Base-by-base conservation (phyloP, 768 basidiomycete genomes). In the Calocybe gangraenosa region DNA sequence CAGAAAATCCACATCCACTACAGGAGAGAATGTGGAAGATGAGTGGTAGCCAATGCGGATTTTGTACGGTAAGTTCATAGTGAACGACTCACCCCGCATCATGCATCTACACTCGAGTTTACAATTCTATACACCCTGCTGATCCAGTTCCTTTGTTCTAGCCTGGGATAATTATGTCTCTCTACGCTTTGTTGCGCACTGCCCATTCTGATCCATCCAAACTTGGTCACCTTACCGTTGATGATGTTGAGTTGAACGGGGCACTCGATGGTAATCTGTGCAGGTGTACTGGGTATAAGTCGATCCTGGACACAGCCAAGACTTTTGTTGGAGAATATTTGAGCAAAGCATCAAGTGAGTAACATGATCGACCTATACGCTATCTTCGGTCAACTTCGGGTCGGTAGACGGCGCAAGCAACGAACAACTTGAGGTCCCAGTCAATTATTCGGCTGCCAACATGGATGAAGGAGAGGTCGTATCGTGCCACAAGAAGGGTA, bases 21-120 rank as follows among this genome's bases (percentile, higher is more conserved):
- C 51, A 52, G 20, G 51, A 52, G 38, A 46, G 51, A 34, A 46
- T 52, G 47, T 52, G 51, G 51, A 52, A 49, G 44, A 46, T 52
- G 51, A 52, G 51, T 36, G 51, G 51, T 1, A 52, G 51, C 35
- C 51, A 52, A 14, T 52, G 51, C 28, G 51, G 51, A 13, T 52
- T 52, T 34, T 52, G 51, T 37, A 52, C 51, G 7, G 51, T 52
- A 7, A 43, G 44, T 25, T 22, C 7, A 42, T 39, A n/a, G n/a
- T n/a, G n/a, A n/a, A n/a, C 36, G 18, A 7, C 8, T 3, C n/a
- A n/a, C n/a, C n/a, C n/a, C n/a, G n/a, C n/a, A n/a, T n/a, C n/a
- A n/a, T n/a, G n/a, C n/a, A n/a, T n/a, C n/a, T n/a, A n/a, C n/a
- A n/a, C n/a, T n/a, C n/a, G n/a, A 35, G 17, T 35, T 35, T n/a